A percentile compares a stretch with the other conserved stretches of the same genome.
Evolutionary conservation across 139 green algal species (phyloP).

Genomic region (Picochlorum sp.): DNA sequence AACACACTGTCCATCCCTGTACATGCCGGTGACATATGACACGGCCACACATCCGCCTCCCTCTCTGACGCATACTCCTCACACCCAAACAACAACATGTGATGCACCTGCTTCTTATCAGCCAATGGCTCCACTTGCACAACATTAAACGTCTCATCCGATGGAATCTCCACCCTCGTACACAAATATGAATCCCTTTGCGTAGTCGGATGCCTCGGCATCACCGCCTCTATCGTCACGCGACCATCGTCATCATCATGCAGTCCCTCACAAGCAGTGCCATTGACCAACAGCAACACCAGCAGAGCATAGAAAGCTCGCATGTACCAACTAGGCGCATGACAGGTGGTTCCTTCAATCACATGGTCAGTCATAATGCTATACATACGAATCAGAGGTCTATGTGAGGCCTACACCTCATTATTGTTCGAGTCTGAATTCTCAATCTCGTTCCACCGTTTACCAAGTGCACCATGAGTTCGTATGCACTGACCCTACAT

Average conservation of each 20-base stretch:
- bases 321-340: no score
- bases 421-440: no score
- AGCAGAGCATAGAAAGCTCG: no score
- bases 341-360: no score
- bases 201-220: background rate
- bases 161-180: constrained; percentile 35
- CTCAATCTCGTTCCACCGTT: no score
- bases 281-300: no score
- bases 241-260: background rate
- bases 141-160: constrained; percentile 49
- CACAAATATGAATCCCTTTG: constrained; percentile 54
- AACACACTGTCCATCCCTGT: constrained; percentile 30
- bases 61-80: constrained; percentile 29
- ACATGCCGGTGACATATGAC: constrained; percentile 35
- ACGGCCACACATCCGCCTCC: constrained; percentile 43
- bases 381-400: no score
- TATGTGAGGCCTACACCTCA: no score
- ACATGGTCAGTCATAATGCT: no score
- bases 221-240: background rate
- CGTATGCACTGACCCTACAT: no score
- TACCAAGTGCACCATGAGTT: no score
- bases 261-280: no score
- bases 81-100: constrained; percentile 84
- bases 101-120: constrained; percentile 64
- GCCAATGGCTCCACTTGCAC: constrained; percentile 52